phyloP scores from a whole-genome alignment of 169 alveolate genomes.

The Cryptosporidium andersoni region DNA sequence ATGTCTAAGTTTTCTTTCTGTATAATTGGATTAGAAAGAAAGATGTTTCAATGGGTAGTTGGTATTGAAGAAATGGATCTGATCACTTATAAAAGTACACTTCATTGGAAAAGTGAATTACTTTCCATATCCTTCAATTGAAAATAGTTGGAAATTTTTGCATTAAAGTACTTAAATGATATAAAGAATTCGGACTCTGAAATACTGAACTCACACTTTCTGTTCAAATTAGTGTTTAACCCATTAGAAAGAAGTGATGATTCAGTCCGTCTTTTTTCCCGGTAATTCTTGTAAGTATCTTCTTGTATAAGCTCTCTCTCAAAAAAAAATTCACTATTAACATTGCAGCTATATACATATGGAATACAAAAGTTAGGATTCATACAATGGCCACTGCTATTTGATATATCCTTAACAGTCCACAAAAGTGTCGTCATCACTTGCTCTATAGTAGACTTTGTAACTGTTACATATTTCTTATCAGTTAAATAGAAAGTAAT shows the following conservation, averaged over 20 bases:
- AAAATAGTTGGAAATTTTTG: conserved; percentile 1
- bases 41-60: conserved; percentile 58
- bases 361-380: conserved; percentile 50
- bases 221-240: neutral
- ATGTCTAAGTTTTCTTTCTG: conserved; percentile 27
- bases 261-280: neutral
- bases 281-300: conserved; percentile 3
- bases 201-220: neutral
- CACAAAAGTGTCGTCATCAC: neutral
- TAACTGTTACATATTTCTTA: conserved; percentile 1
- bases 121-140: conserved; percentile 62
- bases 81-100: neutral
- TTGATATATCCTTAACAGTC: neutral
- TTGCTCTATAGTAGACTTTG: neutral
- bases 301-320: neutral
- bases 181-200: neutral
- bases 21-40: conserved; percentile 53
- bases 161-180: conserved; percentile 8
- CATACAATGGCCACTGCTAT: conserved; percentile 1
- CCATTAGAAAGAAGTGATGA: neutral
- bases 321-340: conserved; percentile 18
- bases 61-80: conserved; percentile 58
- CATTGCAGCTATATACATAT: conserved; percentile 34
- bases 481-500: conserved; percentile 10
- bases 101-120: conserved; percentile 68